Evolutionary conservation across 805 yeast genomes (phyloP).

Genomic region (Ogataea corticis): DNA sequence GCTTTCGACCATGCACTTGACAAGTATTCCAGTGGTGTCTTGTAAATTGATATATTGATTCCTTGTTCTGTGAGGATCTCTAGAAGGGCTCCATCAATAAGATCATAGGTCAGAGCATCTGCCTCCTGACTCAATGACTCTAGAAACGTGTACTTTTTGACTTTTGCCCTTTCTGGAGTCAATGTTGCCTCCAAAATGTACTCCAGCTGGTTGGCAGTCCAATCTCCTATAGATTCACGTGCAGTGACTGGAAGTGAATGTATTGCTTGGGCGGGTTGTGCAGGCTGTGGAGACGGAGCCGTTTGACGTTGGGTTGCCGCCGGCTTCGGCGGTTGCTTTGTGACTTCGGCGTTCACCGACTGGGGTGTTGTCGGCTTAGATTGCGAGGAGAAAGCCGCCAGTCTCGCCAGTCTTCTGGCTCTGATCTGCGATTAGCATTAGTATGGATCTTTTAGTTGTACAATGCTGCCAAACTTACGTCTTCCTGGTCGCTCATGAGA

Average conservation of each 20-base stretch:
- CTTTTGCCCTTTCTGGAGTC: constrained; percentile 25
- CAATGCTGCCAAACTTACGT: too few species aligned
- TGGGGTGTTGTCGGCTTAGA: constrained; percentile 6
- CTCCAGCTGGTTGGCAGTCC: constrained; percentile 43
- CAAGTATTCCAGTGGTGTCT: constrained; percentile 48
- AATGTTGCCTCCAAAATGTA: constrained; percentile 38
- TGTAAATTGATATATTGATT: constrained; percentile 27
- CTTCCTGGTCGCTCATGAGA: constrained; percentile 21
- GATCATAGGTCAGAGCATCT: constrained; percentile 30
- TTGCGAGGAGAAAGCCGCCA: constrained; percentile 28
- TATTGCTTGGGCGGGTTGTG: too few species aligned
- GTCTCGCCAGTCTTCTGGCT: constrained; percentile 51
- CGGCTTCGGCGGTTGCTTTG: neutral
- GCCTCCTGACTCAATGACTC: constrained; percentile 28
- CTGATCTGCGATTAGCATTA: constrained; percentile 30
- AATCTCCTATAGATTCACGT: constrained; percentile 31
- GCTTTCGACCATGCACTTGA: constrained; percentile 45
- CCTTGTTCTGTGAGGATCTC: constrained; percentile 60
- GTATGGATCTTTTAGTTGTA: constrained; percentile 4
- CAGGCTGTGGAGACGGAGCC: neutral
- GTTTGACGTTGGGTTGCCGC: neutral
- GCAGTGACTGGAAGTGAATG: neutral
- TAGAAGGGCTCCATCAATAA: constrained; percentile 52
- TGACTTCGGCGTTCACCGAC: neutral
- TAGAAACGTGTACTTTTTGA: constrained; percentile 19